Evolutionary conservation across 495 filamentous ascomycete species (phyloP).

Genomic region (Hamigera avellanea): DNA sequence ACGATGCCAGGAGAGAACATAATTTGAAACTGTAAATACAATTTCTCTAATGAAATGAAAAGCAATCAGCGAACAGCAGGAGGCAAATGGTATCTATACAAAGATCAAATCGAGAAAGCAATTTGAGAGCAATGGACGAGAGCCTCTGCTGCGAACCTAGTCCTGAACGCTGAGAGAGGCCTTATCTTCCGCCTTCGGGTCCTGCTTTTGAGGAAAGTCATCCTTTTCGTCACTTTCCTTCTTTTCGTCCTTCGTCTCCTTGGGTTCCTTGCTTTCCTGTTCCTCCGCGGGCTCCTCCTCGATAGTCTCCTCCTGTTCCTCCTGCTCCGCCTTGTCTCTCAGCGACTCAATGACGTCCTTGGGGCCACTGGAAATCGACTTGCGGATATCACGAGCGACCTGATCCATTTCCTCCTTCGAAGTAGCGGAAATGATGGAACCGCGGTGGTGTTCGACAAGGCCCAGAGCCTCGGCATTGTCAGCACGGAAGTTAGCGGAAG

Average conservation of each 20-base stretch:
- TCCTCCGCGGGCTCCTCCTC: constrained; percentile 20
- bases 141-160: neutral
- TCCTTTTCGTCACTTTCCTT: constrained; percentile 8
- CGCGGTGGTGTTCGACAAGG: constrained; percentile 32
- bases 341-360: constrained; percentile 14
- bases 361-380: constrained; percentile 22
- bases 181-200: constrained; percentile 1
- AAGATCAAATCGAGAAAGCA: neutral
- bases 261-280: constrained; percentile 4
- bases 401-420: constrained; percentile 26
- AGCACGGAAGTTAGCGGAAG: constrained; percentile 32
- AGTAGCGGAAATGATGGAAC: constrained; percentile 25
- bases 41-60: too few species aligned
- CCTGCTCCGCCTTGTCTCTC: constrained; percentile 14
- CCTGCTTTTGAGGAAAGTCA: constrained; percentile 1
- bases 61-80: neutral
- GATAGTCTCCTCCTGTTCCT: constrained; percentile 12
- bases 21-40: too few species aligned
- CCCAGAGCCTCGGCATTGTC: constrained; percentile 30
- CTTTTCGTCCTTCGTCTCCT: constrained; percentile 3
- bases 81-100: neutral
- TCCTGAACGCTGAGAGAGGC: neutral
- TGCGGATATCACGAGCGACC: constrained; percentile 25
- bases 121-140: neutral
- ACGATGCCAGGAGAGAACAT: too few species aligned